Base-by-base conservation (phyloP, 2,329 filamentous ascomycete species). In the Neofusicoccum cordaticola region DNA sequence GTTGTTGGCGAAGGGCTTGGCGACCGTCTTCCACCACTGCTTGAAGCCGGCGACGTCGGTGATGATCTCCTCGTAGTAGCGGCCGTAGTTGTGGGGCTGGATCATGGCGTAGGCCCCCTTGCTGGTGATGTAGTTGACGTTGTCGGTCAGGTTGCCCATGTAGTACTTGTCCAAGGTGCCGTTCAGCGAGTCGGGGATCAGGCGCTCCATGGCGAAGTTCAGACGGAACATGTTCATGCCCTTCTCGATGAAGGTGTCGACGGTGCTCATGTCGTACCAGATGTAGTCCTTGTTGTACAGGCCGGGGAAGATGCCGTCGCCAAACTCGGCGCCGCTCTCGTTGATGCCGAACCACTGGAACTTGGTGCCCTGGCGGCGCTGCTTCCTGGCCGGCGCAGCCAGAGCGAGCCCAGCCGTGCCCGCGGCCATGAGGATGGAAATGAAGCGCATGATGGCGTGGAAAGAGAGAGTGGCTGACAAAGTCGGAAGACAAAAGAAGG, bases 311-410 rank as follows among this genome's bases (percentile, higher is more conserved):
- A 76, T 81, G 17, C 71, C 76, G 65, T 84, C 76, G 27, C 88
- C 88, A 64, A 90, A 91, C 72, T 91, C 89, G 53, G 86, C 87
- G 45, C 86, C 85, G 19, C 85, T 83, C 71, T 88, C 81, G 68
- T 83, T 84, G 68, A 82, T 74, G 13, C 83, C 82, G 56, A 84
- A 79, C 72, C 72, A 78, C 62, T 35, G 58, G 42, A 66, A 63
- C 58, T 65, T 65, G 62, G 37, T 22, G 37, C 15, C 47, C 13
- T 51, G 41, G 8, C 51, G 62, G 37, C 47, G 62, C 13, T 37
- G 61, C 63, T 67, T 62, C 13, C 44, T 37, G 12, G 61, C 45
- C 4, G 65, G 67, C 17, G 66, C 68, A 22, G 66, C 68, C 61
- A 68, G 41, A 41, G 67, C 68, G 45, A 67, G 52, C 13, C 66